A percentile compares a stretch with the other conserved stretches of the same genome.
These are phyloP conservation scores for Thelephora ganbajun DNA, from an alignment of 768 basidiomycete genomes.

Conservation along the genomic window DNA sequence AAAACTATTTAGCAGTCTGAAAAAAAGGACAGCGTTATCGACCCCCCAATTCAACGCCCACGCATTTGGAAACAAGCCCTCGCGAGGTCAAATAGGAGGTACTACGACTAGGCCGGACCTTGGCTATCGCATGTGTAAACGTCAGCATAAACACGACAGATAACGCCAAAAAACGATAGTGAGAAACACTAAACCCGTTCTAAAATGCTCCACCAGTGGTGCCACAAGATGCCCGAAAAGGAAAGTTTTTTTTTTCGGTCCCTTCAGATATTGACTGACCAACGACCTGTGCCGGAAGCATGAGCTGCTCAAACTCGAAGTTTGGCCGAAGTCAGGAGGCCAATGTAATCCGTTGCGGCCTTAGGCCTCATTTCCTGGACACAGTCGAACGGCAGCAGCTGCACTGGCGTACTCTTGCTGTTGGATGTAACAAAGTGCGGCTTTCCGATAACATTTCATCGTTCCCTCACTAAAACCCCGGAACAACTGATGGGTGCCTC, in stretches of 20 bases:
- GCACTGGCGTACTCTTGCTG: constrained; percentile 61
- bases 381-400: constrained; percentile 54
- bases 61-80: no score
- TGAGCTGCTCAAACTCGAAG: constrained; percentile 4
- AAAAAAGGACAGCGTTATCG: no score
- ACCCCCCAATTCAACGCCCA: no score
- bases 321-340: constrained; percentile 58
- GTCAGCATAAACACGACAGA: constrained; percentile 1
- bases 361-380: constrained; percentile 57
- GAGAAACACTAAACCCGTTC: constrained; percentile 14
- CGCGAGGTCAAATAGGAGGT: no score
- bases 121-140: constrained; percentile 26
- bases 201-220: constrained; percentile 14
- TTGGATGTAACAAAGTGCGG: constrained; percentile 73
- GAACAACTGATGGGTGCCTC: constrained; percentile 58
- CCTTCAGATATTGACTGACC: neutral
- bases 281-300: constrained; percentile 3
- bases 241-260: neutral
- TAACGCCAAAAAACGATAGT: neutral
- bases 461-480: constrained; percentile 11
- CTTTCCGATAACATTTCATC: constrained; percentile 71
- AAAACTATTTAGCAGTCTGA: no score
- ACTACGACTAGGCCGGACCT: no score
- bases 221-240: constrained; percentile 12
- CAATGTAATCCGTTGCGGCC: constrained; percentile 70